A percentile compares a stretch with the other conserved stretches of the same genome.
phyloP scores from a whole-genome alignment of 2,329 filamentous ascomycete genomes.

The Metarhizium humberi region DNA sequence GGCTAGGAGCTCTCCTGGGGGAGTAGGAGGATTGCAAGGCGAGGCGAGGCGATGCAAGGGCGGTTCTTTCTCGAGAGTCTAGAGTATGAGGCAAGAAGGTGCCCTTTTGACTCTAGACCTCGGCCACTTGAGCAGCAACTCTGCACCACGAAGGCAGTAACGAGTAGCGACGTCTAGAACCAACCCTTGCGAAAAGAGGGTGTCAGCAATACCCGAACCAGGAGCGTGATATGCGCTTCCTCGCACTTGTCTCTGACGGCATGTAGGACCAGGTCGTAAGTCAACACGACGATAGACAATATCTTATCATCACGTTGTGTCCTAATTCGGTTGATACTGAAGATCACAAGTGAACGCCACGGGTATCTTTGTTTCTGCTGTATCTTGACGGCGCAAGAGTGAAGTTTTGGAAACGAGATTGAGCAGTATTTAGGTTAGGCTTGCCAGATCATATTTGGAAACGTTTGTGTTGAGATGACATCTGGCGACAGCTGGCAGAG shows the following conservation, averaged over 20 bases:
- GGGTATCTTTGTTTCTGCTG: background rate
- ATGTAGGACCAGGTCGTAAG: background rate
- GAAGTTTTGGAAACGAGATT: background rate
- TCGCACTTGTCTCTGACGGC: background rate
- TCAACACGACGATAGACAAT: conserved; percentile 1
- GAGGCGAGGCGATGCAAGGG: background rate
- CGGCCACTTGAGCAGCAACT: background rate
- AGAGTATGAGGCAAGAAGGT: background rate
- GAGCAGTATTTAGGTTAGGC: background rate
- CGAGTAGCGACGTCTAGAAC: background rate
- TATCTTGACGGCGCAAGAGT: background rate
- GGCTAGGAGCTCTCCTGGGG: no score
- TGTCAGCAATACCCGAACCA: background rate
- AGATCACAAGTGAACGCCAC: background rate
- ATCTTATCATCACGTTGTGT: background rate
- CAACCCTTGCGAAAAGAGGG: background rate
- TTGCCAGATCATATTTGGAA: background rate
- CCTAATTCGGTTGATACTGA: background rate
- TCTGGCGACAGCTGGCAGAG: conserved; percentile 6
- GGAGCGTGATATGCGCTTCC: background rate
- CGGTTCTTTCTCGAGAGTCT: background rate
- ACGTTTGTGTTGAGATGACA: background rate
- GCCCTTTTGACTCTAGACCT: background rate
- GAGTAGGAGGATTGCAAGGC: no score
- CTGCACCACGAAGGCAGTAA: background rate